phyloP scores from a whole-genome alignment of 176 grass and related monocot genomes.

The Stipa capillata region DNA sequence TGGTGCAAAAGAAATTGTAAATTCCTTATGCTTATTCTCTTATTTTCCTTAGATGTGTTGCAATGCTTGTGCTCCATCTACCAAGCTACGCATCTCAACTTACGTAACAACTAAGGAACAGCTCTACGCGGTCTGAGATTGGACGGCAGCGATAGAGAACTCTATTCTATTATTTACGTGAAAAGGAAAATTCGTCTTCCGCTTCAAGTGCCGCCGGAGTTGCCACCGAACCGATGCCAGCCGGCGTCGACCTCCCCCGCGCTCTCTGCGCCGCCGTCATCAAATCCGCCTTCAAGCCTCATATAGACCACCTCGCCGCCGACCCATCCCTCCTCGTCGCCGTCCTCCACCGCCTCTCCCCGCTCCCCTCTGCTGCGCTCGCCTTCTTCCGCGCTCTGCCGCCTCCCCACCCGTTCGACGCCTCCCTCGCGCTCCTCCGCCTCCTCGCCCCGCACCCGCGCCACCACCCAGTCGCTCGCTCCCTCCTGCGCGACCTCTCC shows the following conservation, averaged over 20 bases:
- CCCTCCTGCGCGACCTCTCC: constrained; percentile 22
- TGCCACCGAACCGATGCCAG: background rate
- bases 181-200: no score
- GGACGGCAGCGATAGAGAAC: background rate
- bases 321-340: background rate
- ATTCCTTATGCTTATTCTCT: no score
- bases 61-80: no score
- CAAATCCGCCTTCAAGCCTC: constrained; percentile 6
- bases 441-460: constrained; percentile 26
- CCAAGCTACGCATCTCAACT: no score
- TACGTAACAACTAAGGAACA: no score
- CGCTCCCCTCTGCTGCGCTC: constrained; percentile 15
- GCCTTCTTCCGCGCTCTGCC: constrained; percentile 30
- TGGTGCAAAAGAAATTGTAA: no score
- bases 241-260: constrained; percentile 6
- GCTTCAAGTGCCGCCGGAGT: background rate
- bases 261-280: constrained; percentile 21
- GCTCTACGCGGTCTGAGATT: no score
- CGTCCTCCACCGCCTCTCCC: constrained; percentile 13
- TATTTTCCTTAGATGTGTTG: no score
- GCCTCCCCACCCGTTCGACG: constrained; percentile 23
- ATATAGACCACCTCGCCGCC: constrained; percentile 1
- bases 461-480: constrained; percentile 6
- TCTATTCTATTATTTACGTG: no score
- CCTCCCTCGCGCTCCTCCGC: constrained; percentile 27